Conservation (phyloP, 768 basidiomycete genomes). For the Boletellus ananiceps region DNA sequence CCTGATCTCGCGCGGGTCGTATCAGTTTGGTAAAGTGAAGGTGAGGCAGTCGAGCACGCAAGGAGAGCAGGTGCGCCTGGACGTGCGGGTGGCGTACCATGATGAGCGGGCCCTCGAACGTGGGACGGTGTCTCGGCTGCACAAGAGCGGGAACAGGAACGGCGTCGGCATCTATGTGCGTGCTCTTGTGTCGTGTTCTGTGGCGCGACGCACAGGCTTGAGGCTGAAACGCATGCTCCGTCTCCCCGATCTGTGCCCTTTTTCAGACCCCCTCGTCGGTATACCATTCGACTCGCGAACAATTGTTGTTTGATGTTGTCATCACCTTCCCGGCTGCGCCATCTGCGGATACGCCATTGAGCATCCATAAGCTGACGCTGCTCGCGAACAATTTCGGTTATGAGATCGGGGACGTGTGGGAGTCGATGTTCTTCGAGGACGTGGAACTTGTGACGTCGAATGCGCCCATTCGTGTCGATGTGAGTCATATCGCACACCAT, state of each 20-base stretch:
- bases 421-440: constrained; percentile 24
- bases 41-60: constrained; percentile 15
- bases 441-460: constrained; percentile 24
- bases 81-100: constrained; percentile 30
- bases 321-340: constrained; percentile 27
- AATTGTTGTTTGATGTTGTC: constrained; percentile 26
- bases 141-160: constrained; percentile 20
- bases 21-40: constrained; percentile 19
- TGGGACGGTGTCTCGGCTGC: constrained; percentile 32
- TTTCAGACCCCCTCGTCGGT: constrained; percentile 16
- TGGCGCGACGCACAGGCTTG: no score
- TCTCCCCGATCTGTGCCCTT: not conserved
- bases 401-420: constrained; percentile 25
- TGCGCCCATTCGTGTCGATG: constrained; percentile 24
- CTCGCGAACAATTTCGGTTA: constrained; percentile 29
- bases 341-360: constrained; percentile 9
- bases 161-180: constrained; percentile 39
- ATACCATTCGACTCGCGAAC: constrained; percentile 2
- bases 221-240: not conserved
- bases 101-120: constrained; percentile 18
- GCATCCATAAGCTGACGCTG: constrained; percentile 28
- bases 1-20: constrained; percentile 32
- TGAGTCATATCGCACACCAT: constrained; percentile 12
- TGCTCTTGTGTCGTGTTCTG: not conserved
- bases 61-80: constrained; percentile 21